Conservation (phyloP, 192 early-diverging fungal species). For the Backusella liffmaniae region DNA sequence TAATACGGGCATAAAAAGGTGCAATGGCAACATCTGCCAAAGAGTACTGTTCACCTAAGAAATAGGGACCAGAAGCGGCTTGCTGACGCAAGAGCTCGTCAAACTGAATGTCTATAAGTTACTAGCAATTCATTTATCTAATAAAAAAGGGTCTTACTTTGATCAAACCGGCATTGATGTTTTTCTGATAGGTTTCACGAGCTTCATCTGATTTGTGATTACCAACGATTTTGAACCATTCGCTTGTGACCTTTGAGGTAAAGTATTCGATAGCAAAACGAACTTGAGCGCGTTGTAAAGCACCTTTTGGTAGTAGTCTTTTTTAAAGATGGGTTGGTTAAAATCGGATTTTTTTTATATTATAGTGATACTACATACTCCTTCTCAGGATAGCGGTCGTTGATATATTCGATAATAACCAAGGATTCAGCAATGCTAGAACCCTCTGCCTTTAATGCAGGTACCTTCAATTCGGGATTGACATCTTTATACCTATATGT, state of each 20-base stretch:
- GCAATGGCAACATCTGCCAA: too few species aligned
- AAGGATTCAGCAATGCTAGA: slow-evolving; percentile 62
- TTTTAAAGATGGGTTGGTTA: too few species aligned
- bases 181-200: slow-evolving; percentile 20
- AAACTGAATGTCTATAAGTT: slow-evolving; percentile 23
- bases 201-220: slow-evolving; percentile 21
- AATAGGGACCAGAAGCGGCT: slow-evolving; percentile 38
- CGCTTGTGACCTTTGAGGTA: slow-evolving; percentile 20
- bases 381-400: slow-evolving; percentile 58
- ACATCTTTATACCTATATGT: slow-evolving; percentile 46
- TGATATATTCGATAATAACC: slow-evolving; percentile 64
- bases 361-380: slow-evolving; percentile 30
- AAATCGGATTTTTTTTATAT: too few species aligned
- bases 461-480: slow-evolving; percentile 71
- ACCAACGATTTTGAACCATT: slow-evolving; percentile 27
- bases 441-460: slow-evolving; percentile 55
- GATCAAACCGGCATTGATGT: slow-evolving; percentile 20
- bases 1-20: too few species aligned
- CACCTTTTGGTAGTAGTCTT: slow-evolving; percentile 43
- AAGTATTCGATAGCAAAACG: slow-evolving; percentile 48
- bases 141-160: slow-evolving; percentile 17
- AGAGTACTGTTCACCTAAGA: background rate
- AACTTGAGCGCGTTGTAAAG: slow-evolving; percentile 42
- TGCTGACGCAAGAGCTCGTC: slow-evolving; percentile 37
- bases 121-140: background rate